Evolutionary conservation across 2,329 filamentous ascomycete genomes (phyloP).

Genomic region (Orbilia blumenaviensis): DNA sequence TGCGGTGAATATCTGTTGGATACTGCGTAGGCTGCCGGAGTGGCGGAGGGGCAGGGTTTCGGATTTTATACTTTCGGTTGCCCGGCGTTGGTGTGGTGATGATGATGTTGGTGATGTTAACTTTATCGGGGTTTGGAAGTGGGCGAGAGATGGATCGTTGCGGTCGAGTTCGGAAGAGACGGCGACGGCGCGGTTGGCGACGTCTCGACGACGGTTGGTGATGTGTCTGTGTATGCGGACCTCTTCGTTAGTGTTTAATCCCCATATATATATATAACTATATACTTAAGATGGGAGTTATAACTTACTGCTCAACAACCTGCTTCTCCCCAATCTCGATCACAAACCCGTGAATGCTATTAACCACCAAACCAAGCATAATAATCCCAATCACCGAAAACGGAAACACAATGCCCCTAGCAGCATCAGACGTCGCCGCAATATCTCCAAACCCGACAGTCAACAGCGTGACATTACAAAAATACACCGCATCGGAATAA

Average conservation of each 20-base stretch:
- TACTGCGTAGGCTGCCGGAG: conserved; percentile 20
- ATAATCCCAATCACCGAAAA: conserved; percentile 85
- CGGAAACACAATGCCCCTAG: conserved; percentile 79
- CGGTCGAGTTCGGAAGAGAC: conserved; percentile 37
- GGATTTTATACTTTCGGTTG: background rate
- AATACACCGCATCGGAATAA: conserved; percentile 81
- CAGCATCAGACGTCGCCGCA: conserved; percentile 60
- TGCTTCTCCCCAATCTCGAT: conserved; percentile 55
- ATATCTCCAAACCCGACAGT: conserved; percentile 57
- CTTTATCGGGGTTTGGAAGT: background rate
- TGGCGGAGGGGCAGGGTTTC: conserved; percentile 2
- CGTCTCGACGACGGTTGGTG: conserved; percentile 26
- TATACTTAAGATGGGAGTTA: background rate
- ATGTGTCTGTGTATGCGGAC: conserved; percentile 18
- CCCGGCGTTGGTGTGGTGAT: background rate
- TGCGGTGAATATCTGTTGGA: conserved; percentile 15
- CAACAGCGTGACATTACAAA: conserved; percentile 71
- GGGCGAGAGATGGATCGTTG: conserved; percentile 28
- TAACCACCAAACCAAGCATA: conserved; percentile 83
- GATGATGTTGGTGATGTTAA: background rate
- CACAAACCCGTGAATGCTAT: conserved; percentile 72
- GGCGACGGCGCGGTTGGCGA: conserved; percentile 43
- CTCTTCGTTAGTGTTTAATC: background rate
- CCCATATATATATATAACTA: too few species aligned
- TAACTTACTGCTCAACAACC: conserved; percentile 40